Conservation (phyloP, 2,329 filamentous ascomycete genomes). For the Trichoderma oligosporum region DNA sequence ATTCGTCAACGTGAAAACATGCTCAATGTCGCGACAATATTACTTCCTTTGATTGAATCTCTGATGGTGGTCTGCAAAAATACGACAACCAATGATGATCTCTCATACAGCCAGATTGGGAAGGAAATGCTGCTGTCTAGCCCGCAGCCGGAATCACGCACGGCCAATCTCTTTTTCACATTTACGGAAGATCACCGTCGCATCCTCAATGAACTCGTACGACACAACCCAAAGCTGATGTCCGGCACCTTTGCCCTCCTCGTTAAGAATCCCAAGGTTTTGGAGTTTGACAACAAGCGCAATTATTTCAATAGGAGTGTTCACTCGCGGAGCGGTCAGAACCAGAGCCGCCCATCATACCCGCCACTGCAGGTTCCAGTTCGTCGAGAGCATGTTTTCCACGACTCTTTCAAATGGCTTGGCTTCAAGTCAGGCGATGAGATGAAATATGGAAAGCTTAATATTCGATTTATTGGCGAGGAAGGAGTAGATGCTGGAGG, state of each 20-base stretch:
- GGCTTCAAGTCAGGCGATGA: conserved; percentile 96
- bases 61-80: conserved; percentile 99
- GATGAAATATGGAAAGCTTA: conserved; percentile 98
- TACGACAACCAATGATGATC: conserved; percentile 73
- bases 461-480: conserved; percentile 94
- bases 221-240: conserved; percentile 97
- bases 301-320: conserved; percentile 97
- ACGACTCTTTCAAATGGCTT: conserved; percentile 96
- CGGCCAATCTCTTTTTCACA: conserved; percentile 90
- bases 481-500: conserved; percentile 97
- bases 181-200: conserved; percentile 98
- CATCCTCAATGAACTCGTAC: conserved; percentile 94
- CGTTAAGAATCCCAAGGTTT: conserved; percentile 96
- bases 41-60: conserved; percentile 89
- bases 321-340: conserved; percentile 64
- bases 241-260: conserved; percentile 93
- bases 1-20: conserved; percentile 92
- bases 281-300: conserved; percentile 99
- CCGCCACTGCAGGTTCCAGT: conserved; percentile 80
- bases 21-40: conserved; percentile 93
- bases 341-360: conserved; percentile 65
- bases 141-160: conserved; percentile 70
- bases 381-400: conserved; percentile 91
- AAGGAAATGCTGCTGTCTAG: conserved; percentile 73
- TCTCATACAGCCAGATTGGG: conserved; percentile 42